A percentile compares a stretch with the other conserved stretches of the same genome.
These are phyloP conservation scores for Discostella stelligera DNA, from an alignment of 352 stramenopile species.

Conservation along the genomic window DNA sequence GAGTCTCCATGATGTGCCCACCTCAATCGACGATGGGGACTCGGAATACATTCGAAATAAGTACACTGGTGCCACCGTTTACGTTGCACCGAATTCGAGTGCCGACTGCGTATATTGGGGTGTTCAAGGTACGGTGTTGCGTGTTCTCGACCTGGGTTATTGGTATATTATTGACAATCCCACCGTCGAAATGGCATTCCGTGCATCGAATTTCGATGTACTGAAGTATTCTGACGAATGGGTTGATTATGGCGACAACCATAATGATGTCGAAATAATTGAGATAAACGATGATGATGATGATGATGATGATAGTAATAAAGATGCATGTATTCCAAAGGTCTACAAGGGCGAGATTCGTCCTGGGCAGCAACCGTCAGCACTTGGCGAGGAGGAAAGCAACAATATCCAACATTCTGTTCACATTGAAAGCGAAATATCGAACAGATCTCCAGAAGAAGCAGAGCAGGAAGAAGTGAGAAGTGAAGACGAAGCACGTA, in stretches of 20 bases:
- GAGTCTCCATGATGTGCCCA: not conserved
- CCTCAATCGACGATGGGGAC: not conserved
- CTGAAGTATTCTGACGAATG: not conserved
- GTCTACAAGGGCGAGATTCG: not conserved
- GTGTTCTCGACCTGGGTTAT: slow-evolving; percentile 6
- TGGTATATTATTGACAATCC: slow-evolving; percentile 31
- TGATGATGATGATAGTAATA: not conserved
- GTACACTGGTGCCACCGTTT: slow-evolving; percentile 19
- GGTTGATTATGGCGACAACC: not conserved
- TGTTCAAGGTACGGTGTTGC: not conserved
- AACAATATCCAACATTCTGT: not conserved
- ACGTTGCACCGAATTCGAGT: not conserved
- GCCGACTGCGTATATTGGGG: slow-evolving; percentile 2
- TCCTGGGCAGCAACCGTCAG: not conserved
- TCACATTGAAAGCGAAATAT: not conserved
- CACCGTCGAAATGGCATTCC: slow-evolving; percentile 11
- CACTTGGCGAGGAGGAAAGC: not conserved
- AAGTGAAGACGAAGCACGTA: too few species aligned
- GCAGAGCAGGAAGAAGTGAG: too few species aligned
- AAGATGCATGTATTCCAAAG: not conserved
- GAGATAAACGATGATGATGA: not conserved
- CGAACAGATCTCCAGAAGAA: too few species aligned
- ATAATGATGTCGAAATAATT: not conserved
- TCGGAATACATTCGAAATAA: not conserved
- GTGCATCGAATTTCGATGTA: slow-evolving; percentile 15